Evolutionary conservation across 352 stramenopile genomes (phyloP), one percentile per base, ranked within the genome.

Genomic region (Lagenidium giganteum): DNA sequence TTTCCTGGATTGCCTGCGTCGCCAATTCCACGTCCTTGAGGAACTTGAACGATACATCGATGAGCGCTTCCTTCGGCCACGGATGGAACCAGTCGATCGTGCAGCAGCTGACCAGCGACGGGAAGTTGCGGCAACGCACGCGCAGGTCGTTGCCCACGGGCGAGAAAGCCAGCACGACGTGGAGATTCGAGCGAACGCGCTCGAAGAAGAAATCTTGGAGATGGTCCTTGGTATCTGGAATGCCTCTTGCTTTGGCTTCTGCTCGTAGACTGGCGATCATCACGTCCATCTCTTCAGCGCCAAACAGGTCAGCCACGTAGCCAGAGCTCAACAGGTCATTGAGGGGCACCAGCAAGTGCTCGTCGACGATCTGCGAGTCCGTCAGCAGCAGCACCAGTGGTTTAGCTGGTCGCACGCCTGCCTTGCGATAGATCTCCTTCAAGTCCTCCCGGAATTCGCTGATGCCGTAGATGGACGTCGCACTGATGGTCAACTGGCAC

Each of bases 171-270:
- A 97, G 53, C 5, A 96, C 65, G 4, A 96, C 45, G 37, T 96
- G 87, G 11, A 96, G 44, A 54, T 96, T 97, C 6, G 43, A 37
- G n/a, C 71, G 61, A 11, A 97, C 86, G 13, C 86, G 70, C 8
- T 95, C 83, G 24, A 85, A 83, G 43, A 97, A 96, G 45, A 96
- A 96, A 30, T 86, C 64, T 22, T 94, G 79, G 8, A 97, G 69
- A 23, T 89, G 82, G n/a, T 96, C 89, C 17, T 89, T 86, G 2
- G 85, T 92, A 52, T 97, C 89, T 0, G 85, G 81, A 11, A 97
- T 77, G 8, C 87, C 87, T 9, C 64, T 68, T 0, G 72, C 61
- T 47, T 96, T 97, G 0, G 89, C 89, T 27, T 93, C 87, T 18
- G 75, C 55, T 5, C 83, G 67, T 20, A 96, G 54, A 5, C 70